Evolutionary conservation across 371 early-diverging fungal genomes (phyloP).

Genomic region (Saksenaea oblongispora): DNA sequence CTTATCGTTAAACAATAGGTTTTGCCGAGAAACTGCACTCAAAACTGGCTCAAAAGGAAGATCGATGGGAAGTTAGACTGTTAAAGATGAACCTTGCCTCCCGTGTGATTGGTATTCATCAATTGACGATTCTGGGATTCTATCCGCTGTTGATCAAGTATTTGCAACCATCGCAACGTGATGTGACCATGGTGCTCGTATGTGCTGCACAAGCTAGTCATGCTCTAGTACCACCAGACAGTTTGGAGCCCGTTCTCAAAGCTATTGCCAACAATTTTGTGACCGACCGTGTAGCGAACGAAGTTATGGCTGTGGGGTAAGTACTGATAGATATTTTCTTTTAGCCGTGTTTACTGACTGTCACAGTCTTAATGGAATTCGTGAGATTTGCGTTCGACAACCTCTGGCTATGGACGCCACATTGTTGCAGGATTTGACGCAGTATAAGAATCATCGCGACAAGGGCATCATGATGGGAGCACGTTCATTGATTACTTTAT

Average conservation of each 20-base stretch:
- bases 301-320: constrained; percentile 91
- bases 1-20: constrained; percentile 26
- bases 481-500: constrained; percentile 85
- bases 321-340: background rate
- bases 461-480: constrained; percentile 93
- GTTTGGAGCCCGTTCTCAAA: constrained; percentile 78
- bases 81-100: constrained; percentile 91
- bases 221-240: constrained; percentile 92
- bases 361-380: constrained; percentile 80
- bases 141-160: constrained; percentile 90
- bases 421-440: constrained; percentile 84
- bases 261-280: constrained; percentile 96
- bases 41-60: constrained; percentile 63
- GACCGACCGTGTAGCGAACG: constrained; percentile 83
- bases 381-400: constrained; percentile 89
- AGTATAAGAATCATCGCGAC: constrained; percentile 89
- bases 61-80: constrained; percentile 87
- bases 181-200: constrained; percentile 92
- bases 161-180: constrained; percentile 90
- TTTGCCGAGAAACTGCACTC: constrained; percentile 92
- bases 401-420: constrained; percentile 90
- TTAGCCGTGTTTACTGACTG: background rate
- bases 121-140: constrained; percentile 83
- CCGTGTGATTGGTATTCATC: constrained; percentile 93
- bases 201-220: constrained; percentile 90